phyloP scores from a whole-genome alignment of 2,329 filamentous ascomycete genomes.

The Cladophialophora chaetospira region DNA sequence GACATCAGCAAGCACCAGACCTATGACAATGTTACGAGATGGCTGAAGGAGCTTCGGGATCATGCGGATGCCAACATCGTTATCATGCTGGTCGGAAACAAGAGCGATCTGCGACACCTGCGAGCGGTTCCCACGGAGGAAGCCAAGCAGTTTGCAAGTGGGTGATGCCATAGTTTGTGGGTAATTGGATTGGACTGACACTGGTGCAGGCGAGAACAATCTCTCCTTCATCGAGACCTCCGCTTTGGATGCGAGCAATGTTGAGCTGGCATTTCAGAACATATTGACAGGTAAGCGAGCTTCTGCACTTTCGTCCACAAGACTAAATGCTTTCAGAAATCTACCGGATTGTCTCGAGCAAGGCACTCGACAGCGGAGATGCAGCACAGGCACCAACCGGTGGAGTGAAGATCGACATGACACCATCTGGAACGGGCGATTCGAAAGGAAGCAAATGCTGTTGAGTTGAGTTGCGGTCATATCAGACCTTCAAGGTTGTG shows the following conservation, averaged over 20 bases:
- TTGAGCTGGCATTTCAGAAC: slow-evolving; percentile 98
- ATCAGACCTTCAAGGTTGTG: background rate
- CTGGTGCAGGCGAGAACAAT: slow-evolving; percentile 80
- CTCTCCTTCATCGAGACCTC: slow-evolving; percentile 99
- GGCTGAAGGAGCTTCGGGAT: slow-evolving; percentile 97
- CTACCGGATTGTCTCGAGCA: slow-evolving; percentile 98
- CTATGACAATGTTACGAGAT: slow-evolving; percentile 97
- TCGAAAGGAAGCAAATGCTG: slow-evolving; percentile 82
- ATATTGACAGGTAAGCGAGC: slow-evolving; percentile 82
- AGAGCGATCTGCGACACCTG: slow-evolving; percentile 99
- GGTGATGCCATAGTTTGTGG: slow-evolving; percentile 37
- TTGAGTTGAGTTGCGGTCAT: slow-evolving; percentile 54
- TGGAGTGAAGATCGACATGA: slow-evolving; percentile 78
- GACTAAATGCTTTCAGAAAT: slow-evolving; percentile 63
- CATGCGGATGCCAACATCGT: slow-evolving; percentile 99
- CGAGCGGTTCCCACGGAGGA: slow-evolving; percentile 96
- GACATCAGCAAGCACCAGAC: slow-evolving; percentile 99
- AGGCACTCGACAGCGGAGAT: slow-evolving; percentile 90
- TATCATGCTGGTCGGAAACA: slow-evolving; percentile 99
- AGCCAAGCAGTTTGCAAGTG: slow-evolving; percentile 96
- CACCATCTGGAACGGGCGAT: slow-evolving; percentile 78
- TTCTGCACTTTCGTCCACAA: background rate
- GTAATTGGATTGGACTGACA: slow-evolving; percentile 29
- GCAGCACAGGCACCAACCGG: slow-evolving; percentile 76
- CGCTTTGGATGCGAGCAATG: slow-evolving; percentile 96